phyloP scores from a whole-genome alignment of 768 basidiomycete species.

The Mycena galericulata region DNA sequence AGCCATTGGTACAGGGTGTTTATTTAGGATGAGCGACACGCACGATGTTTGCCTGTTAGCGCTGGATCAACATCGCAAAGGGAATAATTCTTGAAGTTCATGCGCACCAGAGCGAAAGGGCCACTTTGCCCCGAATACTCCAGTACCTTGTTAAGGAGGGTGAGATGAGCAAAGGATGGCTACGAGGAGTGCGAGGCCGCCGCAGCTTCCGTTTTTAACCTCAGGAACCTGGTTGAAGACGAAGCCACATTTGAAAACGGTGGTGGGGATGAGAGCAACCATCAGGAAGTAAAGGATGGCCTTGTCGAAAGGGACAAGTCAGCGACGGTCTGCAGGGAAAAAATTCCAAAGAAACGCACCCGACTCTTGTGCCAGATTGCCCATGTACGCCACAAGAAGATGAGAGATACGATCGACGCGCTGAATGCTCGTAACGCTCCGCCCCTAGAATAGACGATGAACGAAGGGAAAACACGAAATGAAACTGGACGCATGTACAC shows the following conservation, averaged over 20 bases:
- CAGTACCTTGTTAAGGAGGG: no score
- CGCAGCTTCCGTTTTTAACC: background rate
- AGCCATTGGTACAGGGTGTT: background rate
- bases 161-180: no score
- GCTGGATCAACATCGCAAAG: background rate
- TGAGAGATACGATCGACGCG: slow-evolving; percentile 1
- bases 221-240: slow-evolving; percentile 3
- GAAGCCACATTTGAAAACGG: slow-evolving; percentile 2
- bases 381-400: slow-evolving; percentile 3
- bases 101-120: slow-evolving; percentile 1
- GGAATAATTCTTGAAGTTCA: background rate
- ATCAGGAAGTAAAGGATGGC: background rate
- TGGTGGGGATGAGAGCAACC: slow-evolving; percentile 1
- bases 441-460: background rate
- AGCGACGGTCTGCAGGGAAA: no score
- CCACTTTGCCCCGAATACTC: slow-evolving; percentile 8
- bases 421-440: slow-evolving; percentile 11
- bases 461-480: background rate
- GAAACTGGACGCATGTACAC: background rate
- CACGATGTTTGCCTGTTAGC: background rate
- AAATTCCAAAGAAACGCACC: background rate
- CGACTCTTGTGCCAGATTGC: slow-evolving; percentile 4
- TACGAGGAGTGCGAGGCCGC: no score
- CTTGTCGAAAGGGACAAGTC: no score
- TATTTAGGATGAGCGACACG: background rate